These are phyloP conservation scores for Entonaema liquescens DNA, from an alignment of 495 filamentous ascomycete genomes.

Conservation along the genomic window DNA sequence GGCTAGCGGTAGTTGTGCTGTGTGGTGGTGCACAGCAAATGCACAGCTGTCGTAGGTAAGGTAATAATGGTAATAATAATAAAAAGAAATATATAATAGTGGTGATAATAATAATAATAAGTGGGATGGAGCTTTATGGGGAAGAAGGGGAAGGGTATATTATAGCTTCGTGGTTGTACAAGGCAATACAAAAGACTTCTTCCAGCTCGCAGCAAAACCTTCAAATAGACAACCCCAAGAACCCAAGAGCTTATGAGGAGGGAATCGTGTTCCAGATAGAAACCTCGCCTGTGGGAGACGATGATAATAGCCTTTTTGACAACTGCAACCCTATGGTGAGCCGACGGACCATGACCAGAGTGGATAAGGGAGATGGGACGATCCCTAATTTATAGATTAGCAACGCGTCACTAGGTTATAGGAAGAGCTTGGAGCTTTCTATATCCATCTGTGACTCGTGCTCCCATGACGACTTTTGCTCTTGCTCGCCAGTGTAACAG, in stretches of 20 bases:
- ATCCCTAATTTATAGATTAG: slow-evolving; percentile 42
- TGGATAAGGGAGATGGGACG: slow-evolving; percentile 39
- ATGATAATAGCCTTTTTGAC: slow-evolving; percentile 42
- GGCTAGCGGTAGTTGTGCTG: background rate
- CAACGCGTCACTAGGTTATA: slow-evolving; percentile 42
- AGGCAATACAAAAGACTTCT: slow-evolving; percentile 6
- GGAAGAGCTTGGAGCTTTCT: slow-evolving; percentile 28
- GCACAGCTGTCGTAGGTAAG: background rate
- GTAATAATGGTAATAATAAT: background rate
- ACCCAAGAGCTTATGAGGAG: slow-evolving; percentile 6
- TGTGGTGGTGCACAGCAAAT: background rate
- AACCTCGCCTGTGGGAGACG: slow-evolving; percentile 22
- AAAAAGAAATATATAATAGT: background rate
- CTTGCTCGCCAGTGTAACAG: slow-evolving; percentile 23
- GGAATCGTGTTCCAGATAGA: slow-evolving; percentile 35
- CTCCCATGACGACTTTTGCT: slow-evolving; percentile 31
- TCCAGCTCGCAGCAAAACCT: slow-evolving; percentile 8
- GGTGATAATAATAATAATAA: background rate
- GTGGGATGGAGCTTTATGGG: background rate
- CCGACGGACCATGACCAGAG: slow-evolving; percentile 34
- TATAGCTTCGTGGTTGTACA: slow-evolving; percentile 37
- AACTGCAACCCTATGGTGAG: slow-evolving; percentile 39
- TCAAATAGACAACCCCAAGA: slow-evolving; percentile 21
- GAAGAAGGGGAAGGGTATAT: slow-evolving; percentile 15
- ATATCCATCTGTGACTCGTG: slow-evolving; percentile 33